Conservation (phyloP, 2,329 filamentous ascomycete species). For the Pyrenophora graminea region DNA sequence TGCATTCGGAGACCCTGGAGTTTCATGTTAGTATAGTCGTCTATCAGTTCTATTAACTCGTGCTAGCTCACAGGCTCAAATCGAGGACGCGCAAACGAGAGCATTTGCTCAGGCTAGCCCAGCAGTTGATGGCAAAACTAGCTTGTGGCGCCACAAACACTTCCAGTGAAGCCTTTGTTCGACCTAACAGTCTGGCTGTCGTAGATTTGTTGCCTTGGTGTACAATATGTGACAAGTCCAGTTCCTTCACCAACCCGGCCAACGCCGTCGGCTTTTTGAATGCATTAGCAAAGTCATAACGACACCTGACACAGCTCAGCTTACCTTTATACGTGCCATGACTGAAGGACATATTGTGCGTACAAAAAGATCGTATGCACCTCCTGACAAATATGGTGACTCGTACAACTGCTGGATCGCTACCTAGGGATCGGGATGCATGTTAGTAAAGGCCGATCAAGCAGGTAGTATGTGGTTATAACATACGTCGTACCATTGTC, state of each 20-base stretch:
- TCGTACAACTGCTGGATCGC: constrained; percentile 58
- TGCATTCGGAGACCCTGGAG: constrained; percentile 51
- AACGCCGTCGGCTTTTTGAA: constrained; percentile 49
- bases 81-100: constrained; percentile 55
- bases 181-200: constrained; percentile 61
- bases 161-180: constrained; percentile 57
- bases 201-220: constrained; percentile 63
- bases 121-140: constrained; percentile 61
- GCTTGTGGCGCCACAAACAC: constrained; percentile 62
- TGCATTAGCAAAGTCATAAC: too few relatives aligned
- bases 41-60: neutral
- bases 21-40: neutral
- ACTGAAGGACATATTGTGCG: constrained; percentile 59
- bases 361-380: constrained; percentile 59
- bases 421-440: neutral
- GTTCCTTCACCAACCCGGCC: constrained; percentile 55
- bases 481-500: constrained; percentile 60
- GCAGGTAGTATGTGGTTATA: neutral
- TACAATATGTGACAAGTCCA: constrained; percentile 61
- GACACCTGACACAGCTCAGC: too few relatives aligned
- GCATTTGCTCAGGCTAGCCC: constrained; percentile 62
- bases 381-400: constrained; percentile 56
- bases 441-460: neutral
- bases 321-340: constrained; percentile 50
- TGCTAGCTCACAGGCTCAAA: constrained; percentile 48